Evolutionary conservation across 345 rosid genomes (phyloP).

Genomic region (Citrus glauca): DNA sequence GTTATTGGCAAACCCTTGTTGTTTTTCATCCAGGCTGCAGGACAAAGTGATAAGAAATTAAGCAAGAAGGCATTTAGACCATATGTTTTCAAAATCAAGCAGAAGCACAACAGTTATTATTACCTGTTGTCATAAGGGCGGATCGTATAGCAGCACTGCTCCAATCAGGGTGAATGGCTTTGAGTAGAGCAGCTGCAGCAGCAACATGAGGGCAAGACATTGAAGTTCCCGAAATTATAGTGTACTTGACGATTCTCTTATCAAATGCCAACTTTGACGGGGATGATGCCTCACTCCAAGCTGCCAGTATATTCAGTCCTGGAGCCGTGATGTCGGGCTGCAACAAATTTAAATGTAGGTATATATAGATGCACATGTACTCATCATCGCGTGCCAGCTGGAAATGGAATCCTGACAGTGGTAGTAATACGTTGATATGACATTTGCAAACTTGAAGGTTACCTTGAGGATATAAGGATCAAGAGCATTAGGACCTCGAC

Average conservation of each 20-base stretch:
- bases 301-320: constrained; percentile 72
- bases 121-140: constrained; percentile 65
- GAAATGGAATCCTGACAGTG: not conserved
- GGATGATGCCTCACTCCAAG: constrained; percentile 64
- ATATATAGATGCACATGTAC: not conserved
- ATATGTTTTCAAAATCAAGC: not conserved
- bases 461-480: constrained; percentile 80
- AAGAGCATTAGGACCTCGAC: constrained; percentile 62
- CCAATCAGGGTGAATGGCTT: constrained; percentile 73
- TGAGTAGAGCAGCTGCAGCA: constrained; percentile 67
- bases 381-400: not conserved
- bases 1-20: constrained; percentile 42
- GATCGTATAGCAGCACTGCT: constrained; percentile 87
- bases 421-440: no score
- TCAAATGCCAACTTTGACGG: constrained; percentile 45
- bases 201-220: constrained; percentile 95
- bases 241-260: constrained; percentile 39
- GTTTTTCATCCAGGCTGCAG: constrained; percentile 50
- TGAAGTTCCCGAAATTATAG: constrained; percentile 69
- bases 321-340: constrained; percentile 90
- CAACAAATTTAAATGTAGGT: not conserved
- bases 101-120: not conserved
- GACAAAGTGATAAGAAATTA: not conserved
- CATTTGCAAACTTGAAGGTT: not conserved
- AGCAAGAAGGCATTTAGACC: no score